These are phyloP conservation scores for Exophiala sideris DNA, from an alignment of 2,329 filamentous ascomycete genomes.

Conservation along the genomic window DNA sequence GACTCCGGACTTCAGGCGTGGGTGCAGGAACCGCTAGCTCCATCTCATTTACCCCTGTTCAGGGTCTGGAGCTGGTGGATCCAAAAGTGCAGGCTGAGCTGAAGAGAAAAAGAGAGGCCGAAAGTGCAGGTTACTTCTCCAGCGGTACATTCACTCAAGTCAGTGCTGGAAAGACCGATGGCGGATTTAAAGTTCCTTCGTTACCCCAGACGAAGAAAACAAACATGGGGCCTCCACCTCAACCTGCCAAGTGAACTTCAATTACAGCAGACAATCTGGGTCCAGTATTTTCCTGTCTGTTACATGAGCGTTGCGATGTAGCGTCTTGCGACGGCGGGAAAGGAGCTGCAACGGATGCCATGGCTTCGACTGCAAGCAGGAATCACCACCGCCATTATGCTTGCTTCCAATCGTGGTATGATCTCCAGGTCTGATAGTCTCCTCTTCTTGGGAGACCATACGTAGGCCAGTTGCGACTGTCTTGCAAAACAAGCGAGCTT, in stretches of 20 bases:
- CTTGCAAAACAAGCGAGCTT: too few relatives aligned
- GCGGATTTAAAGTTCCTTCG: constrained; percentile 78
- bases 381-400: too few relatives aligned
- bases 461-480: too few relatives aligned
- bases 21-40: constrained; percentile 79
- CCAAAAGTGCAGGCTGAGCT: constrained; percentile 86
- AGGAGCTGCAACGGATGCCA: too few relatives aligned
- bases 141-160: constrained; percentile 95
- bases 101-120: constrained; percentile 84
- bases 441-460: too few relatives aligned
- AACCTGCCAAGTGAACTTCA: constrained; percentile 25
- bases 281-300: neutral
- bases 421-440: too few relatives aligned
- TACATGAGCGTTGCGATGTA: neutral
- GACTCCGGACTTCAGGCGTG: constrained; percentile 77
- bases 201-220: constrained; percentile 72
- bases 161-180: constrained; percentile 38
- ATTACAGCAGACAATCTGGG: neutral
- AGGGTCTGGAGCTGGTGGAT: constrained; percentile 91
- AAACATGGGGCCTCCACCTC: constrained; percentile 50
- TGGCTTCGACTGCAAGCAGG: too few relatives aligned
- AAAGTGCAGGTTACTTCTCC: constrained; percentile 95
- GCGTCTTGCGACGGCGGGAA: neutral
- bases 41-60: constrained; percentile 89
- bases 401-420: too few relatives aligned